A percentile compares a stretch with the other conserved stretches of the same genome.
These are phyloP conservation scores for Podospora conica DNA, from an alignment of 495 filamentous ascomycete species.

Conservation along the genomic window DNA sequence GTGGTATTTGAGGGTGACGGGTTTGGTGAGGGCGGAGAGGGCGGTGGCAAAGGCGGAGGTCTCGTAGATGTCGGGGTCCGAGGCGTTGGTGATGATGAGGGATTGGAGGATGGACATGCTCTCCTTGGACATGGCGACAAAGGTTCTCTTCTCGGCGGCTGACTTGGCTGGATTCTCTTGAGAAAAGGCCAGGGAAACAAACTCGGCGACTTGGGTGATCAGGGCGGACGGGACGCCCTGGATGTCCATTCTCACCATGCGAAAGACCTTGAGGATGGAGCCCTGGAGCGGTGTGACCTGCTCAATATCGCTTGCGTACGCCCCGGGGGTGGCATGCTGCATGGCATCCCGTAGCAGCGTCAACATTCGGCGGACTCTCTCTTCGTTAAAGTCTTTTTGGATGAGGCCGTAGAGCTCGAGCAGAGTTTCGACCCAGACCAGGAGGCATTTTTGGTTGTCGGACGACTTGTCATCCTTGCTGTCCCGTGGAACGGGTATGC, in stretches of 20 bases:
- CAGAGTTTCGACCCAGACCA: slow-evolving; percentile 72
- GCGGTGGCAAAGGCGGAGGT: slow-evolving; percentile 54
- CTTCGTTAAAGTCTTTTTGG: slow-evolving; percentile 52
- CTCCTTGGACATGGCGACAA: slow-evolving; percentile 77
- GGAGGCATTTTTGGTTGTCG: slow-evolving; percentile 68
- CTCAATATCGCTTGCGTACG: slow-evolving; percentile 81
- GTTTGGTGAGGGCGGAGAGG: slow-evolving; percentile 57
- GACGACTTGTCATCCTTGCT: slow-evolving; percentile 41
- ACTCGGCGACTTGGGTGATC: slow-evolving; percentile 59
- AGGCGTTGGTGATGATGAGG: slow-evolving; percentile 57
- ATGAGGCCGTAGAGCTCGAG: slow-evolving; percentile 78
- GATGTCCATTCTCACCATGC: slow-evolving; percentile 63
- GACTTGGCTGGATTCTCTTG: slow-evolving; percentile 28
- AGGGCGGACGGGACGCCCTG: slow-evolving; percentile 60
- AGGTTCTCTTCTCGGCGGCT: slow-evolving; percentile 54
- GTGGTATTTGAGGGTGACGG: slow-evolving; percentile 70
- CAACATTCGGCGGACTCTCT: slow-evolving; percentile 57
- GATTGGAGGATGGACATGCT: slow-evolving; percentile 63
- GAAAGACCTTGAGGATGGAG: slow-evolving; percentile 65
- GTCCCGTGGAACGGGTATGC: slow-evolving; percentile 46
- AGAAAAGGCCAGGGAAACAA: slow-evolving; percentile 62
- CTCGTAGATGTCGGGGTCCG: slow-evolving; percentile 58
- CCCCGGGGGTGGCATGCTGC: slow-evolving; percentile 56
- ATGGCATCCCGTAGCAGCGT: slow-evolving; percentile 52
- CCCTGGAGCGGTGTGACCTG: slow-evolving; percentile 72